These are phyloP conservation scores for Chaetomiaceae sp. DNA, from an alignment of 2,329 filamentous ascomycete genomes.

Conservation along the genomic window DNA sequence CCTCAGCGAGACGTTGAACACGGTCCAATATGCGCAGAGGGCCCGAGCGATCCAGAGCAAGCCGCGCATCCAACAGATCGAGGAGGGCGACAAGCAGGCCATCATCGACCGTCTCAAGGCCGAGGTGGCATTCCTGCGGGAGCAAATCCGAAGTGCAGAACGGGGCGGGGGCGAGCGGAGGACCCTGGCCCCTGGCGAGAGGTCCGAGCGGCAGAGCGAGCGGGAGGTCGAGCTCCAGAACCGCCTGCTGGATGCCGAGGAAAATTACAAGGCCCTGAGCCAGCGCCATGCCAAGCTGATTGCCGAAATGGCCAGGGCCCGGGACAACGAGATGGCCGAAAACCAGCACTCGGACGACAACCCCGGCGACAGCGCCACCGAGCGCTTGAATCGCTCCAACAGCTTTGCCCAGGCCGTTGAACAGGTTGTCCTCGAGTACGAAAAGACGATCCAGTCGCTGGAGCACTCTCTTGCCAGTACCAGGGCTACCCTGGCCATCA, in stretches of 20 bases:
- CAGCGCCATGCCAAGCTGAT: constrained; percentile 94
- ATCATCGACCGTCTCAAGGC: constrained; percentile 90
- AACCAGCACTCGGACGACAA: constrained; percentile 57
- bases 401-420: constrained; percentile 95
- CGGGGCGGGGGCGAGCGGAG: constrained; percentile 54
- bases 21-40: constrained; percentile 93
- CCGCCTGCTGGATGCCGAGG: constrained; percentile 85
- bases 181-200: constrained; percentile 57
- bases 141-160: constrained; percentile 86
- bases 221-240: constrained; percentile 89
- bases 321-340: constrained; percentile 62
- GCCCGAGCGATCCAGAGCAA: constrained; percentile 97
- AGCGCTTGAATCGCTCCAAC: constrained; percentile 88
- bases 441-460: constrained; percentile 93
- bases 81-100: constrained; percentile 90
- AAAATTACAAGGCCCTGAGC: constrained; percentile 89
- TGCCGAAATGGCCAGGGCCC: constrained; percentile 82
- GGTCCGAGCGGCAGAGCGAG: constrained; percentile 73
- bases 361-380: constrained; percentile 73
- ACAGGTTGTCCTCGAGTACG: constrained; percentile 93
- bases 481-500: constrained; percentile 72
- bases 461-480: constrained; percentile 90
- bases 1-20: constrained; percentile 94
- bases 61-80: constrained; percentile 88
- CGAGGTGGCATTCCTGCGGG: constrained; percentile 87